Conservation (phyloP, 1,284 basidiomycete genomes). For the Heliocybe sulcata region DNA sequence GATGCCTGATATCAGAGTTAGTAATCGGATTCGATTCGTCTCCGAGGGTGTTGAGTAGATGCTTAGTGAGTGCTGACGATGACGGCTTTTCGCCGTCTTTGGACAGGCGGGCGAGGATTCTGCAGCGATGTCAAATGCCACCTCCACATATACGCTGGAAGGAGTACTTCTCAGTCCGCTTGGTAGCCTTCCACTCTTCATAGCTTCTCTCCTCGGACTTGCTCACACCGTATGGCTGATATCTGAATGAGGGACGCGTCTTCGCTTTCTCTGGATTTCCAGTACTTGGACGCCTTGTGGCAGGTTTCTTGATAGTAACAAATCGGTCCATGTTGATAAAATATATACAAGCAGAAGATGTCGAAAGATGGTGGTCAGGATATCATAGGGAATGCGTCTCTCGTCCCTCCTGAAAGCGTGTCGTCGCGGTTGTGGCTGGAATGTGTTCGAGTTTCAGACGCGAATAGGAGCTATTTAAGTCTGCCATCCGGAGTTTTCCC, state of each 20-base stretch:
- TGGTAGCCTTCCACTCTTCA: conserved; percentile 22
- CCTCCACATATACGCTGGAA: background rate
- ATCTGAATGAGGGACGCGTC: conserved; percentile 18
- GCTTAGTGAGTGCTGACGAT: conserved; percentile 40
- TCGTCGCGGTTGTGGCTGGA: background rate
- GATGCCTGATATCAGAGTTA: conserved; percentile 53
- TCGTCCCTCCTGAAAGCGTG: background rate
- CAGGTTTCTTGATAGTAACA: conserved; percentile 27
- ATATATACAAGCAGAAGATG: background rate
- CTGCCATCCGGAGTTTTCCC: background rate
- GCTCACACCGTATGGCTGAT: conserved; percentile 24
- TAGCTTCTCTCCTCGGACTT: conserved; percentile 16
- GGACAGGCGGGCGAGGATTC: conserved; percentile 24
- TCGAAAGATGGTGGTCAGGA: background rate
- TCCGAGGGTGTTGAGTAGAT: conserved; percentile 47
- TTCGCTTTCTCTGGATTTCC: conserved; percentile 15
- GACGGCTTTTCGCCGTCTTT: conserved; percentile 28
- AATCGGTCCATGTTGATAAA: conserved; percentile 30
- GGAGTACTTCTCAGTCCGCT: conserved; percentile 20
- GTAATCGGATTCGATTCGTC: conserved; percentile 66
- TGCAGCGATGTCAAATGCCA: conserved; percentile 5
- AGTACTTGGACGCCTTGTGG: conserved; percentile 7
- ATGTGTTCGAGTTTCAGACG: background rate
- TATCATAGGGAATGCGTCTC: background rate
- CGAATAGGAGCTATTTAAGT: background rate